These are phyloP conservation scores for Termitomyces sp. DNA, from an alignment of 768 basidiomycete genomes.

Conservation along the genomic window DNA sequence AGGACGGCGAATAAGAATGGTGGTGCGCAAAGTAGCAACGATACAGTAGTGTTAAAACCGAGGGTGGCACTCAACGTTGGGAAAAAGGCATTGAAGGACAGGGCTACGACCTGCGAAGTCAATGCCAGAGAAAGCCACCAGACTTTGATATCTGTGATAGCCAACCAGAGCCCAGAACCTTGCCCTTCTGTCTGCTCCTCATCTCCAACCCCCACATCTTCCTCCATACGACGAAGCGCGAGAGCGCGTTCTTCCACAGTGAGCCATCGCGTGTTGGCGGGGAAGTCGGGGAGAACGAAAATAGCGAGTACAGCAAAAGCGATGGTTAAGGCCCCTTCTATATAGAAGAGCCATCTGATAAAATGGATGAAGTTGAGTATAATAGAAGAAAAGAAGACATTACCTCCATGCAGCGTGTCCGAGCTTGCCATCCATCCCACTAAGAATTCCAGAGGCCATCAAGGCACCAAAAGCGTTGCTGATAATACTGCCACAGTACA, in stretches of 20 bases:
- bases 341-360: slow-evolving; percentile 64
- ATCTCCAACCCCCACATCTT: slow-evolving; percentile 38
- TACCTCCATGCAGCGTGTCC: slow-evolving; percentile 72
- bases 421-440: slow-evolving; percentile 60
- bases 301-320: slow-evolving; percentile 42
- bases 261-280: slow-evolving; percentile 50
- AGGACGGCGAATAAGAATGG: slow-evolving; percentile 65
- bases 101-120: slow-evolving; percentile 40
- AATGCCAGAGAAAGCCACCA: slow-evolving; percentile 47
- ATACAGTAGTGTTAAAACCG: slow-evolving; percentile 57
- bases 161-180: slow-evolving; percentile 44
- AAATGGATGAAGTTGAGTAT: background rate
- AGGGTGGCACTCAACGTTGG: slow-evolving; percentile 67
- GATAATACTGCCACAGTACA: slow-evolving; percentile 69
- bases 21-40: slow-evolving; percentile 48
- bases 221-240: slow-evolving; percentile 54
- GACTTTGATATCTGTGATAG: slow-evolving; percentile 66
- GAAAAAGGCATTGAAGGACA: slow-evolving; percentile 70
- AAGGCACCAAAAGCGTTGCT: slow-evolving; percentile 80
- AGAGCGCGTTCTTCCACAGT: slow-evolving; percentile 49
- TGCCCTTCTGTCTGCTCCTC: slow-evolving; percentile 21
- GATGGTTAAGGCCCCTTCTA: slow-evolving; percentile 59
- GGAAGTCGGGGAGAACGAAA: slow-evolving; percentile 73
- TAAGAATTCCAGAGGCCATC: slow-evolving; percentile 71
- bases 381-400: slow-evolving; percentile 5